These are phyloP conservation scores for Fusarium sublunatum DNA, from an alignment of 2,329 filamentous ascomycete genomes.

Conservation along the genomic window DNA sequence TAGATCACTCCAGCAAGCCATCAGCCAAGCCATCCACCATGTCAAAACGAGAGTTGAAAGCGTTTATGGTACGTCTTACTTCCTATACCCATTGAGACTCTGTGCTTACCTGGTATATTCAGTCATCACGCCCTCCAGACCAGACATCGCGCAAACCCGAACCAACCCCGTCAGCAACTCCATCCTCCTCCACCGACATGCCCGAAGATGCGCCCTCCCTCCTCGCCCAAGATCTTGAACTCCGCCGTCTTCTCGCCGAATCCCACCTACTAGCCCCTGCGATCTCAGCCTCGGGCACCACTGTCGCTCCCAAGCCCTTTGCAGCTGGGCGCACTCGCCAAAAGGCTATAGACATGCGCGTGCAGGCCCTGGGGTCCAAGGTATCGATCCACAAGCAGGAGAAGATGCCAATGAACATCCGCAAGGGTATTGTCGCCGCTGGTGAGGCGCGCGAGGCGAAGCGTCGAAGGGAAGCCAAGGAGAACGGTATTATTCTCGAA, in stretches of 20 bases:
- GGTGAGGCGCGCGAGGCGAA: conserved; percentile 73
- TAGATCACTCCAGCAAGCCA: conserved; percentile 66
- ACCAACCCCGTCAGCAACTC: conserved; percentile 36
- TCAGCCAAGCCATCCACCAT: conserved; percentile 57
- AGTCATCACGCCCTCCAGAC: conserved; percentile 63
- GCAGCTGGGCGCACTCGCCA: conserved; percentile 77
- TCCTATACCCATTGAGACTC: background rate
- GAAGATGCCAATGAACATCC: conserved; percentile 89
- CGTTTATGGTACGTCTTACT: conserved; percentile 72
- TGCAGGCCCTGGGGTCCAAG: conserved; percentile 85
- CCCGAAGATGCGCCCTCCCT: conserved; percentile 73
- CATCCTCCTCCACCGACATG: conserved; percentile 49
- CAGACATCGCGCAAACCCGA: conserved; percentile 41
- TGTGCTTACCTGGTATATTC: conserved; percentile 15
- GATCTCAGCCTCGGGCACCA: conserved; percentile 55
- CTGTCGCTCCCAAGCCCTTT: conserved; percentile 57
- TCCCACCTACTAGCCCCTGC: conserved; percentile 80
- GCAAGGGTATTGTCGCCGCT: conserved; percentile 84
- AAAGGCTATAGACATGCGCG: conserved; percentile 84
- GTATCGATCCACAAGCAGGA: conserved; percentile 78
- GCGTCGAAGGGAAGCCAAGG: conserved; percentile 80
- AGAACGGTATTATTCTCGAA: conserved; percentile 93
- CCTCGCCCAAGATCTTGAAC: conserved; percentile 89
- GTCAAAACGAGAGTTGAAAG: conserved; percentile 77
- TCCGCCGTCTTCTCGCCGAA: conserved; percentile 90